Conservation (phyloP, 129 eudicot genomes). For the Glebionis coronaria region DNA sequence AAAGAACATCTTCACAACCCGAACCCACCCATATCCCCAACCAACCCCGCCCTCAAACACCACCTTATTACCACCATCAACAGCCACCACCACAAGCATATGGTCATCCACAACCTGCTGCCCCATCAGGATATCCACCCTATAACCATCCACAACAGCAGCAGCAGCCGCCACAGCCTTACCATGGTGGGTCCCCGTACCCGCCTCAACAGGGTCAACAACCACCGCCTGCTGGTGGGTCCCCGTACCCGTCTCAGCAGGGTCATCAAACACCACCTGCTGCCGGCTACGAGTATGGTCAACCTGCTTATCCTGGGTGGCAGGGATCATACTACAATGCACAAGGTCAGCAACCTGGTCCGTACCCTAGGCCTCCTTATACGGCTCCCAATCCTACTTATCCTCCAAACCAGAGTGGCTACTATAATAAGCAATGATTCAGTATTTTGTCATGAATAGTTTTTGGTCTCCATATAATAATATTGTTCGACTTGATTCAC, state of each 20-base stretch:
- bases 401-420: constrained; percentile 87
- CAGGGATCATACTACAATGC: constrained; percentile 85
- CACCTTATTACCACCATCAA: constrained; percentile 53
- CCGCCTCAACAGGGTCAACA: constrained; percentile 65
- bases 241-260: no score
- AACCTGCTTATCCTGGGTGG: constrained; percentile 98
- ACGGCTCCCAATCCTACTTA: constrained; percentile 53
- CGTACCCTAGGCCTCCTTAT: constrained; percentile 85
- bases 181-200: constrained; percentile 59
- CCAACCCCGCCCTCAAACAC: constrained; percentile 44
- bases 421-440: constrained; percentile 64
- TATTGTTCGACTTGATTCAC: constrained; percentile 6
- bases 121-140: constrained; percentile 35
- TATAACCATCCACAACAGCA: constrained; percentile 43
- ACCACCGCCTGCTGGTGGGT: no score
- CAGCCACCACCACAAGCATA: constrained; percentile 52
- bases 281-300: constrained; percentile 72
- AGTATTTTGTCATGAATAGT: background rate
- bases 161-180: constrained; percentile 41
- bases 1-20: constrained; percentile 45
- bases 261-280: no score
- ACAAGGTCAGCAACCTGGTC: constrained; percentile 69
- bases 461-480: constrained; percentile 22
- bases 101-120: constrained; percentile 45
- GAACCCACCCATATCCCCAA: constrained; percentile 36